Conservation (phyloP, 306 rosid species). For the Herpetospermum pedunculosum region DNA sequence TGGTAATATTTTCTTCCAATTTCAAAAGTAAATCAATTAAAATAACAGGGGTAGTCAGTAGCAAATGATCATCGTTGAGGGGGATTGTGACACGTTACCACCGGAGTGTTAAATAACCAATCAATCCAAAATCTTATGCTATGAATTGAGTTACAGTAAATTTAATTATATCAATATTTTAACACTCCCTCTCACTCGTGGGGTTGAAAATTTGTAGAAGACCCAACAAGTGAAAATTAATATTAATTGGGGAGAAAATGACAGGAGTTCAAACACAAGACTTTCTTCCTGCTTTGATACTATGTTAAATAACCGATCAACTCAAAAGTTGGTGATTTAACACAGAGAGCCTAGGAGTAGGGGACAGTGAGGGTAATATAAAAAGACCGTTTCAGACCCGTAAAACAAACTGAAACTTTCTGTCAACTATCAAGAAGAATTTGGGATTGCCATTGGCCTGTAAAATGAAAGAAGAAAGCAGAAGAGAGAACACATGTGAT, state of each 20-base stretch:
- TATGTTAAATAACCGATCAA: too few relatives aligned
- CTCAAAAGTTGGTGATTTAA: too few relatives aligned
- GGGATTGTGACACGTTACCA: neutral
- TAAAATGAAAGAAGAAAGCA: neutral
- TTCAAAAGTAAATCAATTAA: neutral
- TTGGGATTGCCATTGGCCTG: neutral
- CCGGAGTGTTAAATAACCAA: too few relatives aligned
- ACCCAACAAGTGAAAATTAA: too few relatives aligned
- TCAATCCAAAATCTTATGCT: too few relatives aligned
- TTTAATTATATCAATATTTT: too few relatives aligned
- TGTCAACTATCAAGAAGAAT: neutral
- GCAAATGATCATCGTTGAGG: neutral
- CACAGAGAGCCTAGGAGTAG: neutral
- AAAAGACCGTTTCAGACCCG: neutral
- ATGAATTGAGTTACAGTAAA: too few relatives aligned
- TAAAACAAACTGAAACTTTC: neutral
- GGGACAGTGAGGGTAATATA: neutral
- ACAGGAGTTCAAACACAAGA: too few relatives aligned
- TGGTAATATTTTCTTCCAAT: conserved; percentile 43
- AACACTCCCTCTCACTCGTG: too few relatives aligned
- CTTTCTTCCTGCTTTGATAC: too few relatives aligned
- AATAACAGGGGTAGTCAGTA: neutral
- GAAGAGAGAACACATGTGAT: neutral
- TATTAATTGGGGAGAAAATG: too few relatives aligned
- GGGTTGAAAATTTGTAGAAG: too few relatives aligned